Conservation (phyloP, 441 rosid species). For the Theobroma grandiflorum region DNA sequence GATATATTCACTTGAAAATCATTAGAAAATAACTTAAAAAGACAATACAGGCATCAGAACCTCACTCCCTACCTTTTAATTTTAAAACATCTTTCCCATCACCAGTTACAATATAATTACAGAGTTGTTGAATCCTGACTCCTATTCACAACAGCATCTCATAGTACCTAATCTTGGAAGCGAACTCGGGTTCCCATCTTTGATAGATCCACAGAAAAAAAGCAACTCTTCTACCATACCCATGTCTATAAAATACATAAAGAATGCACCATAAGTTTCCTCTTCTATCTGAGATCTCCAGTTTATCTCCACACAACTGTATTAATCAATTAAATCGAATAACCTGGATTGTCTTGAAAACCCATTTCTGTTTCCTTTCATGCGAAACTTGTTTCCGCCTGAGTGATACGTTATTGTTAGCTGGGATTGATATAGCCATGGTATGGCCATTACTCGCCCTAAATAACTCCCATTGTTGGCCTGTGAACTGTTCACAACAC, state of each 20-base stretch:
- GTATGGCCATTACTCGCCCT: slow-evolving; percentile 41
- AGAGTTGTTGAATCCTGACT: slow-evolving; percentile 59
- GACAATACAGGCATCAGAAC: slow-evolving; percentile 4
- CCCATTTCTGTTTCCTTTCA: slow-evolving; percentile 63
- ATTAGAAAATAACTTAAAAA: background rate
- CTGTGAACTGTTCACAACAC: background rate
- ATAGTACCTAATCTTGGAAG: slow-evolving; percentile 68
- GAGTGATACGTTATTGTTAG: slow-evolving; percentile 25
- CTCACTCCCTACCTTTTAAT: slow-evolving; percentile 55
- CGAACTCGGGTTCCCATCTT: slow-evolving; percentile 48
- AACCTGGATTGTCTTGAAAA: slow-evolving; percentile 44
- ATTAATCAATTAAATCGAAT: slow-evolving; percentile 46
- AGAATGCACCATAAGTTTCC: slow-evolving; percentile 66
- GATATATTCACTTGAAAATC: slow-evolving; percentile 2
- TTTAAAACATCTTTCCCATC: slow-evolving; percentile 40
- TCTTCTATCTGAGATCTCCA: slow-evolving; percentile 67
- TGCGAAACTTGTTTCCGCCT: slow-evolving; percentile 58
- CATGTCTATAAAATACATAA: slow-evolving; percentile 67
- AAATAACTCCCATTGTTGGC: too few relatives aligned
- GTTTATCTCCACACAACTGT: slow-evolving; percentile 48
- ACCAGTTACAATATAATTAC: slow-evolving; percentile 40
- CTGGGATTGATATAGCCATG: slow-evolving; percentile 49
- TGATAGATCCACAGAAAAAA: slow-evolving; percentile 47
- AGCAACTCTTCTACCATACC: slow-evolving; percentile 71
- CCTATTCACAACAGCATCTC: slow-evolving; percentile 80